Conservation (phyloP, 345 rosid genomes). For the Salix caprea region DNA sequence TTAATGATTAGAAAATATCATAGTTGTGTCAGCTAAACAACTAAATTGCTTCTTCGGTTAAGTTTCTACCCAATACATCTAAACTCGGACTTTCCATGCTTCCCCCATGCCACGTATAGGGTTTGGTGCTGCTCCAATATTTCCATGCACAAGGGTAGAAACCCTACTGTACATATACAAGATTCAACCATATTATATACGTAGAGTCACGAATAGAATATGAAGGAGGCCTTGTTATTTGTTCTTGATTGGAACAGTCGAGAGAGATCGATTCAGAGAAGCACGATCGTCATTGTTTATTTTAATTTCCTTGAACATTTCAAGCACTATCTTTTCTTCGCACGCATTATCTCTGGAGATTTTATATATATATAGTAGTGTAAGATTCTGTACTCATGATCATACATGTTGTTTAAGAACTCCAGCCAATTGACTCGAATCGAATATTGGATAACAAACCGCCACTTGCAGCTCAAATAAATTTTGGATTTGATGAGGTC, state of each 20-base stretch:
- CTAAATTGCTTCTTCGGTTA: slow-evolving; percentile 61
- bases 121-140: slow-evolving; percentile 15
- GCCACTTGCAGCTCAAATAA: not conserved
- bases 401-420: not conserved
- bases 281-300: not conserved
- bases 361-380: not conserved
- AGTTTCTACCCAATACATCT: slow-evolving; percentile 78
- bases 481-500: not conserved
- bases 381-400: not conserved
- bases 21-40: slow-evolving; percentile 52
- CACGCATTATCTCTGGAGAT: not conserved
- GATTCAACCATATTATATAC: not conserved
- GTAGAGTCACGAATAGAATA: not conserved
- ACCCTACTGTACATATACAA: not conserved
- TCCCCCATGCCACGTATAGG: slow-evolving; percentile 38
- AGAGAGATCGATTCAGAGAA: not conserved
- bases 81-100: slow-evolving; percentile 56
- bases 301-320: not conserved
- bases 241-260: not conserved
- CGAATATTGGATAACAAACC: not conserved
- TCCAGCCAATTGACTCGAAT: not conserved
- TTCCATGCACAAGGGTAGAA: slow-evolving; percentile 26
- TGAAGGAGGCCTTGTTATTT: not conserved
- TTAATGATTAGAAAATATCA: slow-evolving; percentile 17
- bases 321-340: too few species aligned